phyloP scores from a whole-genome alignment of 1,284 basidiomycete genomes.

The Malassezia japonica region DNA sequence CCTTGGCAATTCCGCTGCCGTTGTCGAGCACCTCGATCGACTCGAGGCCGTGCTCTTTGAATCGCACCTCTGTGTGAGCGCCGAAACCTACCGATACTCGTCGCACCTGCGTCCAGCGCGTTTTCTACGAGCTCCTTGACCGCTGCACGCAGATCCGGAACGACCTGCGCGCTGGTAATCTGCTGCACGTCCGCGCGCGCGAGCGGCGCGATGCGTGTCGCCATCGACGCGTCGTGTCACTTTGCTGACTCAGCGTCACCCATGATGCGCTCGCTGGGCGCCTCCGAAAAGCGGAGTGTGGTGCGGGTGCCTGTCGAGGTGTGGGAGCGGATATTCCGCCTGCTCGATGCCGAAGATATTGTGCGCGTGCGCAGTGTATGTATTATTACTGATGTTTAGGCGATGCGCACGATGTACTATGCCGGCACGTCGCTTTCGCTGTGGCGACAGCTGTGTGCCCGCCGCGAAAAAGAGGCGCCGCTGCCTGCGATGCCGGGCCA shows the following conservation, averaged over 20 bases:
- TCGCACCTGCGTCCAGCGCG: conserved; percentile 82
- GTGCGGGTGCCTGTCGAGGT: conserved; percentile 11
- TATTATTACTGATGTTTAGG: background rate
- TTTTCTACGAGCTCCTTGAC: conserved; percentile 97
- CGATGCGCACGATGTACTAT: conserved; percentile 5
- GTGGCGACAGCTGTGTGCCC: conserved; percentile 3
- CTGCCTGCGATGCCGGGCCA: background rate
- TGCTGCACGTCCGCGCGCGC: conserved; percentile 32
- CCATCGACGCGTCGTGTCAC: no score
- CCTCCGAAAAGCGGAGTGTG: background rate
- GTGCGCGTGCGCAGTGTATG: conserved; percentile 3
- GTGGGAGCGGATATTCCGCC: conserved; percentile 6
- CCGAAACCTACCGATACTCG: conserved; percentile 61
- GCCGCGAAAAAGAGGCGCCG: background rate
- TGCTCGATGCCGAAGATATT: conserved; percentile 9
- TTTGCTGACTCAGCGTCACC: no score
- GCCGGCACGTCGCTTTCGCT: conserved; percentile 10
- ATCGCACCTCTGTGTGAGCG: conserved; percentile 64
- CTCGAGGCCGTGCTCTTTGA: conserved; percentile 79
- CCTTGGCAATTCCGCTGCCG: conserved; percentile 69
- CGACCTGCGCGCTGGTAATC: conserved; percentile 84
- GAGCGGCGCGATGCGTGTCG: conserved; percentile 33
- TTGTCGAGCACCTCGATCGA: conserved; percentile 85
- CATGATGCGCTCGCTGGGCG: no score
- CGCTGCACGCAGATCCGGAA: conserved; percentile 79